Conservation (phyloP, 768 basidiomycete species). For the Cystofilobasidium ferigula region DNA sequence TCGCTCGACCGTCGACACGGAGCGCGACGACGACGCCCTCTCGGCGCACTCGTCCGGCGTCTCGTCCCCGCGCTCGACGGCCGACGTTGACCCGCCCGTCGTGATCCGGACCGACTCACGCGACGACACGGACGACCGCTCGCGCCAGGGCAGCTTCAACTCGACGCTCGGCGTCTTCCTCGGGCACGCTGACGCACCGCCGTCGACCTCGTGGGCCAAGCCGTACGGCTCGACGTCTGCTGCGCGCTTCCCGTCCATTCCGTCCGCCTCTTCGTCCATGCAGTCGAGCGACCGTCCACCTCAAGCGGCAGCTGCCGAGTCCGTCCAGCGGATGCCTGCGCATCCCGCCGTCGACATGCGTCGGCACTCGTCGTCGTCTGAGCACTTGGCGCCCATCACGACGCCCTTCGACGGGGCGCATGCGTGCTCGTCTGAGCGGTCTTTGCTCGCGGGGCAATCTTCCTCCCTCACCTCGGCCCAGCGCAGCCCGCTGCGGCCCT, state of each 20-base stretch:
- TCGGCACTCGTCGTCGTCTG: background rate
- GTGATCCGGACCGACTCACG: background rate
- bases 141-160: background rate
- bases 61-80: background rate
- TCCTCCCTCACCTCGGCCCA: background rate
- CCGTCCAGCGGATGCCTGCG: background rate
- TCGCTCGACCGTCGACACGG: background rate
- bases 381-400: background rate
- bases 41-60: background rate
- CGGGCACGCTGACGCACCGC: background rate
- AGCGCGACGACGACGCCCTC: background rate
- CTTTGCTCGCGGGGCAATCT: background rate
- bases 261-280: background rate
- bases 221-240: background rate
- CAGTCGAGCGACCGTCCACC: too few species aligned
- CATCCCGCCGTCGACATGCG: background rate
- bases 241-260: background rate
- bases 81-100: background rate
- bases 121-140: constrained; percentile 4
- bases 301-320: too few species aligned
- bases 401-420: background rate
- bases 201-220: background rate
- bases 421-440: background rate
- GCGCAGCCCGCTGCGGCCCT: background rate
- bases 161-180: background rate